phyloP scores from a whole-genome alignment of 202 grass and related monocot genomes.

The Musa balbisiana region DNA sequence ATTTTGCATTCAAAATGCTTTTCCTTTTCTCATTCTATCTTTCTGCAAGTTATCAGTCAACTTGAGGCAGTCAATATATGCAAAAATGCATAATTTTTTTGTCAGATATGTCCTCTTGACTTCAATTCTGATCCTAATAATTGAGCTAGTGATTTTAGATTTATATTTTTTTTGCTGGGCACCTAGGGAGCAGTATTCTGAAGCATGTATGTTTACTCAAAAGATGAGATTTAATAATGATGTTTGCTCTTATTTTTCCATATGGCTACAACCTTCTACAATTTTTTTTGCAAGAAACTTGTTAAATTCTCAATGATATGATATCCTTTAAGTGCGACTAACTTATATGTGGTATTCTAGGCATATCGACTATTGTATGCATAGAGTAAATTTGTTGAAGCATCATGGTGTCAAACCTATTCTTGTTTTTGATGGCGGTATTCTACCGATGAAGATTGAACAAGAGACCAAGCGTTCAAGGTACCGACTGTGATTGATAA shows the following conservation, averaged over 20 bases:
- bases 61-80: too few species aligned
- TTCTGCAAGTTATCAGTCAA: too few species aligned
- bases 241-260: neutral
- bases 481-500: conserved; percentile 26
- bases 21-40: too few species aligned
- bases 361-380: conserved; percentile 89
- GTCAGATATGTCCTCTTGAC: too few species aligned
- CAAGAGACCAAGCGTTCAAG: conserved; percentile 85
- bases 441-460: conserved; percentile 76
- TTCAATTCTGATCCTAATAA: too few species aligned
- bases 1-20: too few species aligned
- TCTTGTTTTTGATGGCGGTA: conserved; percentile 91
- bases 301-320: neutral
- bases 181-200: too few species aligned
- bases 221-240: neutral
- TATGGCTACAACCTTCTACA: neutral
- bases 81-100: too few species aligned
- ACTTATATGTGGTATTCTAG: conserved; percentile 31
- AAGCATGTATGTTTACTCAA: neutral
- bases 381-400: conserved; percentile 75
- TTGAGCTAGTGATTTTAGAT: too few species aligned
- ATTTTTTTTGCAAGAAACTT: neutral
- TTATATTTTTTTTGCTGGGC: too few species aligned
- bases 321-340: conserved; percentile 2
- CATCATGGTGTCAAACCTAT: conserved; percentile 80